Base-by-base conservation (phyloP, 441 rosid genomes). In the Gossypium aridum region DNA sequence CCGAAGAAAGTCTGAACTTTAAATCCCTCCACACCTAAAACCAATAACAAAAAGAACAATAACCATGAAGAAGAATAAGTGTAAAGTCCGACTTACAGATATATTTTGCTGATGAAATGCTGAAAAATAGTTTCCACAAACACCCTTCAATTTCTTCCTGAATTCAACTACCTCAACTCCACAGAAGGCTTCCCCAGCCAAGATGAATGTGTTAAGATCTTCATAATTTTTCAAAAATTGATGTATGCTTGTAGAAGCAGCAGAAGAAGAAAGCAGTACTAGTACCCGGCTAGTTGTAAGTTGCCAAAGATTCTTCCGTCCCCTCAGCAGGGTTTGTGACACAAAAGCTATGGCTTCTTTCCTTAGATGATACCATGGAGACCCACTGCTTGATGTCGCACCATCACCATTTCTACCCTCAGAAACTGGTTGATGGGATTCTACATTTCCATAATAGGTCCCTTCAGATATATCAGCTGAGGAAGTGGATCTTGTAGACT, bases 171-270 rank as follows among this genome's bases (percentile, higher is more conserved):
- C 98, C 85, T 92, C 94, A 81, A 89, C 74, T 67, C 98, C 98
- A 79, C 98, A 93, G 79, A 94, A 96, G 53, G 98, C 93, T 89
- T 96, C 98, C 83, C 98, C 98, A 23, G 98, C 93, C 83, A 96
- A 88, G 83, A 92, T 89, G 75, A 96, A 96, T 83, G 86, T 77
- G 83, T 80, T 91, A 77, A 96, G 80, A 77, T 96, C 99, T 82
- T 96, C 98, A 76, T 94, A 92, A 76, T 85, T 90, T 84, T 89
- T 92, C 83, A 96, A 87, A 84, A 92, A 96, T 80, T 94, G 98
- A 80, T 94, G 97, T 80, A 91, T 89, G 87, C 99, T 96, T 56
- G 85, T 91, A 31, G 98, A 91, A 79, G 90, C 83, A 85, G 84
- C 88, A 75, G 92, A 81, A 68, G 98, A 87, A 82, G 98, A 96